Evolutionary conservation across 768 basidiomycete genomes (phyloP).

Genomic region (Chalciporus piperatus): DNA sequence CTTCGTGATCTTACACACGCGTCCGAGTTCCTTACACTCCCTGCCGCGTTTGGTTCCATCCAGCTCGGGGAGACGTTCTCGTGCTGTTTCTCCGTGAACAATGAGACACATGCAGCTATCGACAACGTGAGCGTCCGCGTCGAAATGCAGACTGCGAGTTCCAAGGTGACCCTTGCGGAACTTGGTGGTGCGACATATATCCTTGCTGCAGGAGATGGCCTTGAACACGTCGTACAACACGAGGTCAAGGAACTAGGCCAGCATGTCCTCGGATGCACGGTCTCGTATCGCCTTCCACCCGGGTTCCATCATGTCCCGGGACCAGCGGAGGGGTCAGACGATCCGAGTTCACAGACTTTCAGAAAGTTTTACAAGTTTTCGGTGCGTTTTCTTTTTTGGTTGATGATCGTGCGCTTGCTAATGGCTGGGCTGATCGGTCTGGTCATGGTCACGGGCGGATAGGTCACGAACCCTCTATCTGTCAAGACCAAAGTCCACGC

Average conservation of each 20-base stretch:
- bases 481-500: conserved; percentile 93
- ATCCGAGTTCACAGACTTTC: conserved; percentile 64
- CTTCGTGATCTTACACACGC: conserved; percentile 78
- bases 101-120: conserved; percentile 64
- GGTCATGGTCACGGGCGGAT: background rate
- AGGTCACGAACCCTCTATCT: conserved; percentile 93
- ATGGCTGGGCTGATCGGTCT: background rate
- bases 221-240: conserved; percentile 71
- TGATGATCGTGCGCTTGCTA: background rate
- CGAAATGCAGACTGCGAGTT: conserved; percentile 81
- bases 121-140: conserved; percentile 64
- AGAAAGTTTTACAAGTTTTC: conserved; percentile 91
- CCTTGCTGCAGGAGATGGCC: conserved; percentile 54
- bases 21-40: conserved; percentile 76
- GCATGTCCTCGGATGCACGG: conserved; percentile 84
- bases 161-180: conserved; percentile 62
- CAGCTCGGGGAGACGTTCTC: conserved; percentile 89
- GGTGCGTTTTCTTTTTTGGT: conserved; percentile 41
- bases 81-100: conserved; percentile 78
- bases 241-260: conserved; percentile 95
- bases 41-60: conserved; percentile 80
- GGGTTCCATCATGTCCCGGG: conserved; percentile 49
- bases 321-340: conserved; percentile 48
- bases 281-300: conserved; percentile 74
- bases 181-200: conserved; percentile 52